These are phyloP conservation scores for Umbilicus rupestris DNA, from an alignment of 164 flowering plant species.

Conservation along the genomic window DNA sequence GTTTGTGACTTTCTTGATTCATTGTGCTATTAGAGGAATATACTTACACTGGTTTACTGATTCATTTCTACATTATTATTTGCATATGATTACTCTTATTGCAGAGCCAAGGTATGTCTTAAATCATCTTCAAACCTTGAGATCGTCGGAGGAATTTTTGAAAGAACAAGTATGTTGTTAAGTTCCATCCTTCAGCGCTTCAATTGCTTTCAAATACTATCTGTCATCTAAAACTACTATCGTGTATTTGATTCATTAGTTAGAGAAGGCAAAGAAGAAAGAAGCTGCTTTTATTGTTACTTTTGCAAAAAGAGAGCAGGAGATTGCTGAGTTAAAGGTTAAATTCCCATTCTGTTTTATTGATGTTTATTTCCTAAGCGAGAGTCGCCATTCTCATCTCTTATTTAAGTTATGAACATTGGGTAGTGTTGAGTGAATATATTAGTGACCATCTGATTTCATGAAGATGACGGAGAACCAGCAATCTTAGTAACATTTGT, in stretches of 20 bases:
- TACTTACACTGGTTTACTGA: neutral
- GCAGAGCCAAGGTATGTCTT: slow-evolving; percentile 66
- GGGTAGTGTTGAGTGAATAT: neutral
- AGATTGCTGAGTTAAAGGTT: slow-evolving; percentile 90
- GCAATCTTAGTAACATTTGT: neutral
- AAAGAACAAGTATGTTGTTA: slow-evolving; percentile 61
- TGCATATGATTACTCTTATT: slow-evolving; percentile 8
- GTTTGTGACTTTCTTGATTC: slow-evolving; percentile 6
- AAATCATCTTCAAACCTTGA: slow-evolving; percentile 59
- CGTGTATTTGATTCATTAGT: slow-evolving; percentile 28
- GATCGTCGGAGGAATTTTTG: slow-evolving; percentile 77
- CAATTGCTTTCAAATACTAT: neutral
- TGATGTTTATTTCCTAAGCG: neutral
- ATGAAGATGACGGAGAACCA: neutral
- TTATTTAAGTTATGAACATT: neutral
- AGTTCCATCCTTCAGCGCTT: neutral
- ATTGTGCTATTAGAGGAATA: neutral
- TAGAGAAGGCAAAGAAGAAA: slow-evolving; percentile 94
- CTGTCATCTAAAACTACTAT: neutral
- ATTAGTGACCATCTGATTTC: neutral
- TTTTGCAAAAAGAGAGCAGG: slow-evolving; percentile 95
- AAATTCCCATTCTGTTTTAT: neutral
- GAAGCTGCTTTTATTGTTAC: slow-evolving; percentile 98
- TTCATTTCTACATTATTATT: neutral
- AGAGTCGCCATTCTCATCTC: neutral